Percentiles rank a stretch among this genome's conserved stretches.
phyloP scores from a whole-genome alignment of 2,329 filamentous ascomycete genomes.

The Penicillium sclerotiorum region DNA sequence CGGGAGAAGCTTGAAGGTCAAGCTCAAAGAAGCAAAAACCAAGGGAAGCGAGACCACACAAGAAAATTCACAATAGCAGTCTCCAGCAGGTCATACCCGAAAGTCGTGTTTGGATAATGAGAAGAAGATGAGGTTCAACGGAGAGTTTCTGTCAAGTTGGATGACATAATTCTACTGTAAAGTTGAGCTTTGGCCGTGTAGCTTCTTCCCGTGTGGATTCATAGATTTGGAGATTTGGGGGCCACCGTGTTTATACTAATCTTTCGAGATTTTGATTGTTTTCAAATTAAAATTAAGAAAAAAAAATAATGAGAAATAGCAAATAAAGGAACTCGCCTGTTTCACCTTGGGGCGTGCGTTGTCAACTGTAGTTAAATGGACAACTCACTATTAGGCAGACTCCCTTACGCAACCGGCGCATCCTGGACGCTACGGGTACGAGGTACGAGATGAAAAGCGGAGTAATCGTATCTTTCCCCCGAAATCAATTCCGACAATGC shows the following conservation, averaged over 20 bases:
- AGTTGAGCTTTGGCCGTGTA: slow-evolving; percentile 19
- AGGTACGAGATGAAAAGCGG: slow-evolving; percentile 2
- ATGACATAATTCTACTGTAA: slow-evolving; percentile 33
- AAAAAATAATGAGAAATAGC: too few relatives aligned
- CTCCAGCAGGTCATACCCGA: too few relatives aligned
- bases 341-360: too few relatives aligned
- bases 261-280: not conserved
- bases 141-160: slow-evolving; percentile 12
- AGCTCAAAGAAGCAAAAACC: not conserved
- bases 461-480: not conserved
- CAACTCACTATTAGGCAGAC: slow-evolving; percentile 22
- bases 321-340: too few relatives aligned
- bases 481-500: not conserved
- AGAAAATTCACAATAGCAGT: slow-evolving; percentile 6
- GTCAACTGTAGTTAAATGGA: not conserved
- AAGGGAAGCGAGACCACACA: not conserved
- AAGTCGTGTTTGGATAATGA: slow-evolving; percentile 17
- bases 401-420: slow-evolving; percentile 19
- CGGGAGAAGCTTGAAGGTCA: slow-evolving; percentile 3
- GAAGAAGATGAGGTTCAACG: slow-evolving; percentile 14
- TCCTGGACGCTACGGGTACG: slow-evolving; percentile 5
- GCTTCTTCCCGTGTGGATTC: slow-evolving; percentile 5
- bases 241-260: not conserved
- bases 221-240: not conserved
- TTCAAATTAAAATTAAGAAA: not conserved